phyloP scores from a whole-genome alignment of 1,284 basidiomycete species.

The Malassezia dermatis region DNA sequence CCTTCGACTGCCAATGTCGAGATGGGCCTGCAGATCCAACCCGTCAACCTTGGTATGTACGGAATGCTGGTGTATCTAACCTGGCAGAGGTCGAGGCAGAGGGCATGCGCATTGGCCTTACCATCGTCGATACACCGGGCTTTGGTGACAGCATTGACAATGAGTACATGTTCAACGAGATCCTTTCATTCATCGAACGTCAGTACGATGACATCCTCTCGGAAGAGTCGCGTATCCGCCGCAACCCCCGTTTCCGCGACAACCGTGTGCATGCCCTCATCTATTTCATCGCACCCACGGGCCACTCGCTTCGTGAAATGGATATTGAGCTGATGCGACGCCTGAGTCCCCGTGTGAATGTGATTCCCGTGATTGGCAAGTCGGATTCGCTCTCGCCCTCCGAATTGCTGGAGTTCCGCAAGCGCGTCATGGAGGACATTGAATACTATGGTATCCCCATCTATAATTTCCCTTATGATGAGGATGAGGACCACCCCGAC shows the following conservation, averaged over 20 bases:
- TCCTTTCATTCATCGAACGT: slow-evolving; percentile 89
- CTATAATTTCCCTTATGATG: slow-evolving; percentile 99
- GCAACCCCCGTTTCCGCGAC: slow-evolving; percentile 97
- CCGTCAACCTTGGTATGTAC: slow-evolving; percentile 74
- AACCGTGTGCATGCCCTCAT: slow-evolving; percentile 78
- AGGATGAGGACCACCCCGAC: slow-evolving; percentile 96
- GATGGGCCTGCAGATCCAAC: slow-evolving; percentile 90
- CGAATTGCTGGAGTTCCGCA: slow-evolving; percentile 72
- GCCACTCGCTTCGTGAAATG: slow-evolving; percentile 84
- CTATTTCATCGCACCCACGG: slow-evolving; percentile 94
- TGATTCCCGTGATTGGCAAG: slow-evolving; percentile 97
- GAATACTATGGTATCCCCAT: slow-evolving; percentile 96
- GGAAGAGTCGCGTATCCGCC: slow-evolving; percentile 97
- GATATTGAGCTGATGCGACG: slow-evolving; percentile 62
- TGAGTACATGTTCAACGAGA: slow-evolving; percentile 64
- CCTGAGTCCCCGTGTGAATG: slow-evolving; percentile 61
- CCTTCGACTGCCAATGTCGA: slow-evolving; percentile 86
- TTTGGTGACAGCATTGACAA: slow-evolving; percentile 99
- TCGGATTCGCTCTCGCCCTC: slow-evolving; percentile 72
- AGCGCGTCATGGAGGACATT: slow-evolving; percentile 96
- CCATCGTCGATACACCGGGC: slow-evolving; percentile 96
- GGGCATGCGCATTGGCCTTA: slow-evolving; percentile 91
- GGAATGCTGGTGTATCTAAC: neutral
- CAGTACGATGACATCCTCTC: slow-evolving; percentile 99
- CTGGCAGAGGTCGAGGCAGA: slow-evolving; percentile 86